Evolutionary conservation across 2,329 filamentous ascomycete species (phyloP).

Genomic region (Akanthomyces dipterigenus): DNA sequence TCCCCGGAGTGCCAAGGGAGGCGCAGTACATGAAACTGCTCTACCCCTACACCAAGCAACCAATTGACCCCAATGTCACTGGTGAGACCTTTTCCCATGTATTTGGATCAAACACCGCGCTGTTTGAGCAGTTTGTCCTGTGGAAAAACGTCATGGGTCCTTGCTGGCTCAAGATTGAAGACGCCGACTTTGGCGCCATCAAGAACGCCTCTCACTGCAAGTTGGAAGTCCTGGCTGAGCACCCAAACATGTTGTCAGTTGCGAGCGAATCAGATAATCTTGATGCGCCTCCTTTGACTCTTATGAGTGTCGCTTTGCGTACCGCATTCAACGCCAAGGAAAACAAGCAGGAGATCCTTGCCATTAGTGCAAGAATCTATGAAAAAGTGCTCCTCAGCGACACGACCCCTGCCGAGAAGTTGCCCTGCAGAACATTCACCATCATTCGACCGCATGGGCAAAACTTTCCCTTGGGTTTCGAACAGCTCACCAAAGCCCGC

Average conservation of each 20-base stretch:
- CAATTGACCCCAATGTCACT: slow-evolving; percentile 60
- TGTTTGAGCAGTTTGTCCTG: slow-evolving; percentile 97
- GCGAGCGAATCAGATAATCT: slow-evolving; percentile 72
- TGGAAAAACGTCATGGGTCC: slow-evolving; percentile 99
- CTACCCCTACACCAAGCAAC: slow-evolving; percentile 75
- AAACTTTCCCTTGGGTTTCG: slow-evolving; percentile 80
- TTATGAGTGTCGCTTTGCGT: slow-evolving; percentile 92
- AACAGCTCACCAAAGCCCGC: slow-evolving; percentile 63
- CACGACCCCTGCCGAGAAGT: slow-evolving; percentile 78
- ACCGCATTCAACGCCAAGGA: slow-evolving; percentile 84
- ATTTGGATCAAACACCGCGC: slow-evolving; percentile 85
- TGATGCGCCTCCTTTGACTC: slow-evolving; percentile 77
- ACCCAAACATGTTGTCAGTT: slow-evolving; percentile 68
- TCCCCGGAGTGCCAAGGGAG: slow-evolving; percentile 80
- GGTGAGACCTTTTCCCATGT: slow-evolving; percentile 92
- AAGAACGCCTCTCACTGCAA: slow-evolving; percentile 95
- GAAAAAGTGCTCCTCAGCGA: slow-evolving; percentile 83
- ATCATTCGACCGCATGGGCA: slow-evolving; percentile 74
- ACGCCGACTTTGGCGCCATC: slow-evolving; percentile 73
- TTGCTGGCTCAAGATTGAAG: slow-evolving; percentile 89
- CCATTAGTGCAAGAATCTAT: slow-evolving; percentile 87
- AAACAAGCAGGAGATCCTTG: slow-evolving; percentile 93
- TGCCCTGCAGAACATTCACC: slow-evolving; percentile 87
- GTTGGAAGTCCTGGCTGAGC: slow-evolving; percentile 75
- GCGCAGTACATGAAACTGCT: slow-evolving; percentile 90